Evolutionary conservation across 1,284 basidiomycete genomes (phyloP), one percentile per base, ranked within the genome.

Genomic region (Microbotryum lychnidis-dioicae): DNA sequence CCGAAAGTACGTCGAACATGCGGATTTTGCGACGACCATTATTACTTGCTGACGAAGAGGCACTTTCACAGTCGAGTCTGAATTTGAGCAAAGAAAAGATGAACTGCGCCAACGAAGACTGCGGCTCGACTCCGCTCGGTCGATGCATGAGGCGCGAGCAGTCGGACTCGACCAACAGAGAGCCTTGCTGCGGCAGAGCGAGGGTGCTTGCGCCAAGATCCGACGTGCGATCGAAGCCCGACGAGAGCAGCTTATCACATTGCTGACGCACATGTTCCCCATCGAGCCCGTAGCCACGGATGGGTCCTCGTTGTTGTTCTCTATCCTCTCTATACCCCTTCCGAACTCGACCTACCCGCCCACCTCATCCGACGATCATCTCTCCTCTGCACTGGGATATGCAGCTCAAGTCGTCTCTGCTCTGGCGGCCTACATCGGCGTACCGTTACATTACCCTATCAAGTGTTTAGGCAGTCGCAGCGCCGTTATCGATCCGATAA

Each of bases 401-500:
- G 87, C 85, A 0, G 91, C 89, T 0, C 86, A 92, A 72, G 81
- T 91, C 4, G 81, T 92, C 47, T 86, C 89, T 58, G 77, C 91
- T 16, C 79, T 96, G 52, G 84, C 88, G 0, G 80, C 81, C n/a
- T 90, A 94, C 69, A 78, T 87, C 64, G 85, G 84, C 2, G 84
- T 84, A 63, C 79, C 80, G n/a, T 77, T 96, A 49, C 81, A 88
- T 9, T 97, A 97, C 77, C 90, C 91, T 29, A 81, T 97, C 60
- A 91, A 87, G 27, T 92, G 84, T 73, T 81, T 90, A 56, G 91
- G 90, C 6, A 93, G 89, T 68, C 80, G 87, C 61, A 93, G 89
- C 75, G 76, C 91, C 66, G 88, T 97, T 63, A 83, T 84, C 71
- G 92, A 97, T 77, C 86, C 85, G 14, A 92, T 96, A 58, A 91